These are phyloP conservation scores for Lyophyllum shimeji DNA, from an alignment of 768 basidiomycete species.

Conservation along the genomic window DNA sequence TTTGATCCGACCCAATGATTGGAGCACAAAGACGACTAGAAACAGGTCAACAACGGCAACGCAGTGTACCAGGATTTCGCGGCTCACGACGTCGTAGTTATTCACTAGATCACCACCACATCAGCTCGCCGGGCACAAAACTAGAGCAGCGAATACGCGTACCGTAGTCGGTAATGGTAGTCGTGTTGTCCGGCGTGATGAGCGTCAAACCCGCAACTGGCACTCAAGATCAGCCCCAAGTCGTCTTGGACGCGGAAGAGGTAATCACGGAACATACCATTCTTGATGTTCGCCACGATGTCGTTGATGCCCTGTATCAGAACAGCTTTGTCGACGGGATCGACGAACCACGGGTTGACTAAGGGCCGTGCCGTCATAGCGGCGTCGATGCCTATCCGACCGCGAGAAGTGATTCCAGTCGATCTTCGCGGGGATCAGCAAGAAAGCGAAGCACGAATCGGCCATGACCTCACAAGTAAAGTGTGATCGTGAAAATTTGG, in stretches of 20 bases:
- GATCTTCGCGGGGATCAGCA: slow-evolving; percentile 35
- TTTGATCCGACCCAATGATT: slow-evolving; percentile 68
- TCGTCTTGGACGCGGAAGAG: background rate
- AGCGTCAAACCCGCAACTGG: slow-evolving; percentile 50
- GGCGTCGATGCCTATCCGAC: slow-evolving; percentile 58
- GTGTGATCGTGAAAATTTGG: slow-evolving; percentile 62
- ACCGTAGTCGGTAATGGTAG: slow-evolving; percentile 54
- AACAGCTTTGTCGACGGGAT: slow-evolving; percentile 53
- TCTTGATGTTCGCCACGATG: slow-evolving; percentile 39
- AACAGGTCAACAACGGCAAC: background rate
- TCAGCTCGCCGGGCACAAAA: slow-evolving; percentile 1
- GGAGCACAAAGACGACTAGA: slow-evolving; percentile 45
- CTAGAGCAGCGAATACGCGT: slow-evolving; percentile 8
- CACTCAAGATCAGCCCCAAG: slow-evolving; percentile 7
- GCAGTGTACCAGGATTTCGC: background rate
- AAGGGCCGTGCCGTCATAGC: slow-evolving; percentile 47
- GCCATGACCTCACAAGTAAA: slow-evolving; percentile 44
- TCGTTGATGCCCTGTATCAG: slow-evolving; percentile 52
- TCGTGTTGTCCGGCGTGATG: slow-evolving; percentile 61
- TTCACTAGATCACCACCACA: slow-evolving; percentile 28
- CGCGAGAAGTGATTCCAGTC: slow-evolving; percentile 59
- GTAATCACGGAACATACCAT: slow-evolving; percentile 35
- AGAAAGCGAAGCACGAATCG: background rate
- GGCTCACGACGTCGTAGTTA: slow-evolving; percentile 30
- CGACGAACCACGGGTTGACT: slow-evolving; percentile 57